Evolutionary conservation across 2,329 filamentous ascomycete genomes (phyloP).

Genomic region (Hypoxylon sp.): DNA sequence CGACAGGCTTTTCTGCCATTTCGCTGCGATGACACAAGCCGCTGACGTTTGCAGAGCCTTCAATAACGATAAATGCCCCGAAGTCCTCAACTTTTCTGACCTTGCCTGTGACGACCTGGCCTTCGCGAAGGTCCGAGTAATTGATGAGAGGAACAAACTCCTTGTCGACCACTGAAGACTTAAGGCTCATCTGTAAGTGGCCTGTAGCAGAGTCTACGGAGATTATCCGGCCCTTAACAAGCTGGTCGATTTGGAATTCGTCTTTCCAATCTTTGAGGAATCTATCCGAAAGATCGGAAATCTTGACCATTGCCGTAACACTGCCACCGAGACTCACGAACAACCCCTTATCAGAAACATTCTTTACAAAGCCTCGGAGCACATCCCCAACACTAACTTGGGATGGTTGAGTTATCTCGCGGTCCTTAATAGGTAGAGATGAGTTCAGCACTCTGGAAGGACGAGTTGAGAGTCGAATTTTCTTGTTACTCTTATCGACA

Average conservation of each 20-base stretch:
- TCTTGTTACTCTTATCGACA: conserved; percentile 87
- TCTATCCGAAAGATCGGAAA: conserved; percentile 89
- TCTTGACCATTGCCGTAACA: conserved; percentile 85
- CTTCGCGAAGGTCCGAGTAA: conserved; percentile 82
- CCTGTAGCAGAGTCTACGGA: conserved; percentile 76
- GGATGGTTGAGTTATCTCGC: conserved; percentile 78
- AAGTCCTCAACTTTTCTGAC: conserved; percentile 95
- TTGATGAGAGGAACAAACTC: conserved; percentile 81
- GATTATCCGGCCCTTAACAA: conserved; percentile 89
- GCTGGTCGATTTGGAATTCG: conserved; percentile 86
- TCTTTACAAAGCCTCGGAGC: conserved; percentile 92
- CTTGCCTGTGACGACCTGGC: conserved; percentile 88
- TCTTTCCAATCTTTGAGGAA: conserved; percentile 98
- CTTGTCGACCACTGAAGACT: conserved; percentile 84
- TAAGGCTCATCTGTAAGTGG: conserved; percentile 88
- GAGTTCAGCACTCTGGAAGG: conserved; percentile 93
- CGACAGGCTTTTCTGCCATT: conserved; percentile 86
- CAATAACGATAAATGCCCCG: conserved; percentile 92
- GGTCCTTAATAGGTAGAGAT: conserved; percentile 82
- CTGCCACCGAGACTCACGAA: conserved; percentile 88
- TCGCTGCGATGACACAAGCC: conserved; percentile 93
- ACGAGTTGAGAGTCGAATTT: conserved; percentile 82
- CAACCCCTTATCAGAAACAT: conserved; percentile 88
- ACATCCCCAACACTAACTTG: conserved; percentile 84
- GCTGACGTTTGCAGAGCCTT: conserved; percentile 89